Base-by-base conservation (phyloP, 495 filamentous ascomycete species). In the Neurospora sp. region DNA sequence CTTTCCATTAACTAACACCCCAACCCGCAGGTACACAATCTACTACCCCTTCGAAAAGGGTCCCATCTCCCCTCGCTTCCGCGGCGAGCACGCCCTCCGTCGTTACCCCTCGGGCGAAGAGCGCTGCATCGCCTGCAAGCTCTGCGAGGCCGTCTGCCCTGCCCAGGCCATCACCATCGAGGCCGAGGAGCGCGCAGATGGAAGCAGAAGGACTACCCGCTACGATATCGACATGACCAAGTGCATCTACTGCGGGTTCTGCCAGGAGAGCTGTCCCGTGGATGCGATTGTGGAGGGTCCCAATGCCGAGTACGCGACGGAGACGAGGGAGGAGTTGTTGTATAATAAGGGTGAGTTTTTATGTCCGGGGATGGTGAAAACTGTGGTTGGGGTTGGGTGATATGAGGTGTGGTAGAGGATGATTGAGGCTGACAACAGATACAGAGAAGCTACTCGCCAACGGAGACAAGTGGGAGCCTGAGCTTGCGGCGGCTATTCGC, bases 171-270 rank as follows among this genome's bases (percentile, higher is more conserved):
- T 98, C 81, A 98, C 95, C 31, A 99, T 99, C 78, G 96, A 99
- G 85, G 96, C 96, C 69, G 96, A 99, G 80, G 96, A 99, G 85
- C 94, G 96, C 83, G 93, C 91, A 79, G 96, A 99, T 79, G 96
- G 96, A 62, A 96, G 93, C 77, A 89, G 96, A 80, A 89, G 96
- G 78, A 99, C 96, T 69, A 97, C 95, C 71, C 90, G 95, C 80
- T 99, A 99, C 85, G 96, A 99, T 85, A 97, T 99, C 82, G 96
- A 99, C 87, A 99, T 99, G 96, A 98, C 96, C 80, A 99, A 99
- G 87, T 99, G 96, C 85, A 99, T 99, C 82, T 99, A 98, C 88
- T 99, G 96, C 82, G 96, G 96, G 16, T 96, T 96, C 87, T 99
- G 96, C 88, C 96, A 99, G 85, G 96, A 99, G 87, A 96, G 93